Conservation (phyloP, 1,284 basidiomycete genomes). For the Mycena sp. region DNA sequence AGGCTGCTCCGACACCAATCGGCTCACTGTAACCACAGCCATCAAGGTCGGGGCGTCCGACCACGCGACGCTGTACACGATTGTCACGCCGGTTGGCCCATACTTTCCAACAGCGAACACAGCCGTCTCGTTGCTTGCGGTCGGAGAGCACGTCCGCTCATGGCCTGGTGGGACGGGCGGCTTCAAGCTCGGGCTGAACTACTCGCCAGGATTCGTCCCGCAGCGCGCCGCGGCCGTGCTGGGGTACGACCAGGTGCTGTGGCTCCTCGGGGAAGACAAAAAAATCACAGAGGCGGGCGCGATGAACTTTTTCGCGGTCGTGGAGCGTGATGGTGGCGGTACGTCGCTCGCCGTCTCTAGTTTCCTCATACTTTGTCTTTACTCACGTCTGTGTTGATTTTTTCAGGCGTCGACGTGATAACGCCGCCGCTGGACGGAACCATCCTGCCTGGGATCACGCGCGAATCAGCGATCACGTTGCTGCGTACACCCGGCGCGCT, state of each 20-base stretch:
- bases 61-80: slow-evolving; percentile 76
- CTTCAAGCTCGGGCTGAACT: slow-evolving; percentile 77
- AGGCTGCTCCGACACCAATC: neutral
- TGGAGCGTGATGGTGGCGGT: slow-evolving; percentile 59
- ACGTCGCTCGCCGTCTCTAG: slow-evolving; percentile 23
- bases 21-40: slow-evolving; percentile 40
- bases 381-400: neutral
- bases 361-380: neutral
- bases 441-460: slow-evolving; percentile 80
- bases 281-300: slow-evolving; percentile 62
- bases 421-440: slow-evolving; percentile 84
- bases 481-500: slow-evolving; percentile 59
- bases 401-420: slow-evolving; percentile 63
- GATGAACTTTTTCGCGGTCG: slow-evolving; percentile 77
- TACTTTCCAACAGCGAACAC: slow-evolving; percentile 73
- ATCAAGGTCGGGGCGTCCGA: slow-evolving; percentile 78
- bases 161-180: slow-evolving; percentile 86
- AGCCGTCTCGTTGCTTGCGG: slow-evolving; percentile 76
- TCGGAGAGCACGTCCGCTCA: slow-evolving; percentile 74
- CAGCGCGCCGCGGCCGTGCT: slow-evolving; percentile 67
- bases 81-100: slow-evolving; percentile 73
- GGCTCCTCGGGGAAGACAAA: slow-evolving; percentile 45
- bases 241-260: slow-evolving; percentile 71
- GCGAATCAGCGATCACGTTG: slow-evolving; percentile 75
- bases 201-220: slow-evolving; percentile 73